Base-by-base conservation (phyloP, 441 rosid species). In the Erysimum cheiri region DNA sequence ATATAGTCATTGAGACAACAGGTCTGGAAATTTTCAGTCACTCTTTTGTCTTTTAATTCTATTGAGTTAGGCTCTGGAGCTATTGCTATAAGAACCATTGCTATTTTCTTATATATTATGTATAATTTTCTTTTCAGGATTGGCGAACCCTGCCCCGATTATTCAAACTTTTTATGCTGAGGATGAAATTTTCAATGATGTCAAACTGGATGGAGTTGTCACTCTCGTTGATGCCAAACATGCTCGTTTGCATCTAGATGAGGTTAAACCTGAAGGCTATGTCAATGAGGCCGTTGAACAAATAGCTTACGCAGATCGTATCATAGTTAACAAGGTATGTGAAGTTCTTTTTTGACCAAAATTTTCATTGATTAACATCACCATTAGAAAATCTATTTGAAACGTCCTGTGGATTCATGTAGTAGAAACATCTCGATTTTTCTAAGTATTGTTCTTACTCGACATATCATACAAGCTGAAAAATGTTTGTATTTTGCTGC, bases 151-250 rank as follows among this genome's bases (percentile, higher is more conserved):
- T 9, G 88, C 98, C 3, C 99, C 99, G 17, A 87, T 95, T 63
- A 95, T 95, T 81, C 96, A 92, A 74, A 95, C 97, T 3, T 92
- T 92, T 83, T 92, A 92, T 77, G 88, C 96, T 0, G 98, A 92
- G 81, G 98, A 90, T 68, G 76, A 67, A 4, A 58, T 95, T 75
- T 92, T 88, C 79, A 85, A 80, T 75, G 91, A 88, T 77, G 99
- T 95, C 12, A 92, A 95, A 81, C 78, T 95, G 76, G 99, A 92
- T 54, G 97, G 98, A 9, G 98, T 95, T 70, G 93, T 95, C 33
- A 95, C 99, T 36, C 79, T 95, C 46, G 99, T 92, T 66, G 99
- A 95, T 81, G 94, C 99, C 48, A 95, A 92, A 72, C 98, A 95
- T 82, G 98, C 83, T 75, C 58, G 53, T 64, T 81, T 88, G 61